Conservation (phyloP, 306 rosid species). For the Fagus sylvatica region DNA sequence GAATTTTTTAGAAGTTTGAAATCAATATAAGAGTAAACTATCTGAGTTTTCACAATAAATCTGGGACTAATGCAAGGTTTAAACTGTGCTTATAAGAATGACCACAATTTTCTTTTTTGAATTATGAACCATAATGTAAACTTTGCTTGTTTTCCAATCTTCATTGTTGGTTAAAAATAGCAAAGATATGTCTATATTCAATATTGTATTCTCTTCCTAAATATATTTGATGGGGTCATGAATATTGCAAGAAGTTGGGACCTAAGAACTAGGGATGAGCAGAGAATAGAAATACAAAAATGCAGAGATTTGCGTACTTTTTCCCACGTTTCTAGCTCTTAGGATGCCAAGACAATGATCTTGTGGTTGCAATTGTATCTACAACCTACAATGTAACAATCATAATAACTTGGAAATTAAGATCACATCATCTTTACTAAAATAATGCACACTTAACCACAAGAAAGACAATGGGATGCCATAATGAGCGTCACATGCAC, state of each 20-base stretch:
- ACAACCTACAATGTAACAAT: background rate
- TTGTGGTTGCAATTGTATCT: slow-evolving; percentile 22
- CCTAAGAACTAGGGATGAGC: background rate
- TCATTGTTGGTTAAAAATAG: background rate
- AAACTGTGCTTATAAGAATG: background rate
- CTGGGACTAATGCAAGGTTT: background rate
- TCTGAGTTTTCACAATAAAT: background rate
- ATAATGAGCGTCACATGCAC: slow-evolving; percentile 63
- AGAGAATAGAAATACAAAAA: too few species aligned
- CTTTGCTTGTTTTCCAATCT: background rate
- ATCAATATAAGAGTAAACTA: background rate
- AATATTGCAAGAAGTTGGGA: background rate
- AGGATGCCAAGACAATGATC: slow-evolving; percentile 29
- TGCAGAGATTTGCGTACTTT: background rate
- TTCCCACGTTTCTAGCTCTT: slow-evolving; percentile 8
- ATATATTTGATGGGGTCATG: background rate
- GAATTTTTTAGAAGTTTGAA: background rate
- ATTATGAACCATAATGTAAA: background rate
- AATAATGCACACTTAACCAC: slow-evolving; percentile 37
- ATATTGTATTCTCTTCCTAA: too few species aligned
- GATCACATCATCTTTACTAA: slow-evolving; percentile 26
- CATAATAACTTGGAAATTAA: slow-evolving; percentile 21
- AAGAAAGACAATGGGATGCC: slow-evolving; percentile 64
- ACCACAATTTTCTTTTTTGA: background rate
- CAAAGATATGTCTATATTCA: too few species aligned